These are phyloP conservation scores for Yamadazyma sp. DNA, from an alignment of 805 yeast genomes.

Conservation along the genomic window DNA sequence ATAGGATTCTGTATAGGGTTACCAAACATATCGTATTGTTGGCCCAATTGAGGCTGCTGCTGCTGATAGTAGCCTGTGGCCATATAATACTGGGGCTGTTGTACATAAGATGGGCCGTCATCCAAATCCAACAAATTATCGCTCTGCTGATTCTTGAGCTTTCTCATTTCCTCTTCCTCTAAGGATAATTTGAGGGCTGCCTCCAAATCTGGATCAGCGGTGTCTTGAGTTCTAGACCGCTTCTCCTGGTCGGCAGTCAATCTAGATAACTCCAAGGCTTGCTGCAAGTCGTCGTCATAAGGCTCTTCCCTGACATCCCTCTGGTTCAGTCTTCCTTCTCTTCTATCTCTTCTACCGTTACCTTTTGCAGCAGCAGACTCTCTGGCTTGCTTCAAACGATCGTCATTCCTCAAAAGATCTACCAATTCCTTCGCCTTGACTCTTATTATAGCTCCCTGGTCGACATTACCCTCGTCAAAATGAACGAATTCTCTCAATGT, in stretches of 20 bases:
- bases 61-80: constrained; percentile 50
- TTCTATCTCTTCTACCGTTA: constrained; percentile 21
- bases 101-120: constrained; percentile 29
- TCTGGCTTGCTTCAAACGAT: constrained; percentile 72
- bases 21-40: constrained; percentile 64
- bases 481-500: constrained; percentile 88
- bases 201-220: constrained; percentile 59
- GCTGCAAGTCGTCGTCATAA: constrained; percentile 73
- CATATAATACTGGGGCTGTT: constrained; percentile 27
- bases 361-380: constrained; percentile 32
- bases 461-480: constrained; percentile 72
- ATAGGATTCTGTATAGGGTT: constrained; percentile 59
- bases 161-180: constrained; percentile 75
- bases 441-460: constrained; percentile 83
- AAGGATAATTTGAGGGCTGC: constrained; percentile 68
- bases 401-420: constrained; percentile 75
- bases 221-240: constrained; percentile 41
- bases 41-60: constrained; percentile 20
- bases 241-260: constrained; percentile 84
- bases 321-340: constrained; percentile 8
- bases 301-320: constrained; percentile 25
- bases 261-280: constrained; percentile 78
- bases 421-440: constrained; percentile 90
- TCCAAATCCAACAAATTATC: constrained; percentile 55
- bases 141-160: constrained; percentile 41